A percentile compares a stretch with the other conserved stretches of the same genome.
phyloP scores from a whole-genome alignment of 345 rosid genomes.

The Populus davidiana region DNA sequence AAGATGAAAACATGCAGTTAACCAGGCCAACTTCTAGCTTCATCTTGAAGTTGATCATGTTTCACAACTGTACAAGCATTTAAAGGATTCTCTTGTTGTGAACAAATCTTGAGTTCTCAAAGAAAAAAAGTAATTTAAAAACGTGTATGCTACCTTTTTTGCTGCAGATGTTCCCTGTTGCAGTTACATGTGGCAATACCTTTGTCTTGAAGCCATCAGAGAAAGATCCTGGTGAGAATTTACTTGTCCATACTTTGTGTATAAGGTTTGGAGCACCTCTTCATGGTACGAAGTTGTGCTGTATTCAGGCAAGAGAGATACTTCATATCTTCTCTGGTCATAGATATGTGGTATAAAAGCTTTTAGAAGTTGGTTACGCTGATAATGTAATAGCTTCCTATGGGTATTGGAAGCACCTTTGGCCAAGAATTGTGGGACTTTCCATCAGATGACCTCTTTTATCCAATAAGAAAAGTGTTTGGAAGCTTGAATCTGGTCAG shows the following conservation, averaged over 20 bases:
- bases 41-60: background rate
- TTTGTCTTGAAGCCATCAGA: slow-evolving; percentile 93
- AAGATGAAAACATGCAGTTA: slow-evolving; percentile 2
- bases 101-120: background rate
- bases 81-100: background rate
- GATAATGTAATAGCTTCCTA: background rate
- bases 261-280: background rate
- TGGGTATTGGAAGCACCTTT: background rate
- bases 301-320: background rate
- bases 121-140: background rate
- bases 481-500: background rate
- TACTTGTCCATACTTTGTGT: background rate
- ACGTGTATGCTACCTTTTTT: slow-evolving; percentile 19
- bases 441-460: background rate
- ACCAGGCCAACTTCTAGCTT: background rate
- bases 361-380: background rate
- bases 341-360: background rate
- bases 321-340: background rate
- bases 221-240: slow-evolving; percentile 82
- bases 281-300: background rate
- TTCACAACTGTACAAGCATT: background rate
- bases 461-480: background rate
- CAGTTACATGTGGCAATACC: slow-evolving; percentile 93
- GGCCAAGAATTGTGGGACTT: background rate
- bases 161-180: slow-evolving; percentile 91